Conservation (phyloP, 2,329 filamentous ascomycete genomes). For the Didymella pomorum region DNA sequence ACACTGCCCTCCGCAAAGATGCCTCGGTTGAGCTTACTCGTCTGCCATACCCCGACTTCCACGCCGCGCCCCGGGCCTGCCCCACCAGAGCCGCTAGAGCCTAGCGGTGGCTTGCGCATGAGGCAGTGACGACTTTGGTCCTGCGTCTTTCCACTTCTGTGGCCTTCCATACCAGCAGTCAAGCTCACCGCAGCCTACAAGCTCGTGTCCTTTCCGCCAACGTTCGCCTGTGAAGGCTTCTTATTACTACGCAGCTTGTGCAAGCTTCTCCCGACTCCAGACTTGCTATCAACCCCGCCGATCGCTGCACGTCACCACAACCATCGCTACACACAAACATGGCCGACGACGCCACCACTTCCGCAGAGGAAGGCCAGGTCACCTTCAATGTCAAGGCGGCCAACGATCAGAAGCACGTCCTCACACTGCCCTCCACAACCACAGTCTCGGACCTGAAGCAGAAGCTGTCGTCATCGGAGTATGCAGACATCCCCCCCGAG, state of each 20-base stretch:
- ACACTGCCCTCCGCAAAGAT: slow-evolving; percentile 18
- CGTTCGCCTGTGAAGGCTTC: slow-evolving; percentile 5
- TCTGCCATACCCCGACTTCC: slow-evolving; percentile 22
- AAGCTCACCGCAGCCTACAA: slow-evolving; percentile 17
- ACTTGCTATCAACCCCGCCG: slow-evolving; percentile 8
- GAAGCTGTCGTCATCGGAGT: slow-evolving; percentile 81
- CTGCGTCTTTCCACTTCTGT: slow-evolving; percentile 33
- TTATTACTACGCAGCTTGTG: slow-evolving; percentile 16
- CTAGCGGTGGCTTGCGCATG: slow-evolving; percentile 18
- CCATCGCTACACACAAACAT: slow-evolving; percentile 53
- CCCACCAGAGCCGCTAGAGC: slow-evolving; percentile 27
- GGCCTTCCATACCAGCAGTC: slow-evolving; percentile 38
- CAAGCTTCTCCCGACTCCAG: neutral
- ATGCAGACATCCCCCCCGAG: slow-evolving; percentile 85
- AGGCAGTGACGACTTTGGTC: slow-evolving; percentile 29
- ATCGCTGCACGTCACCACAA: slow-evolving; percentile 6
- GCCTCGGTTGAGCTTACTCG: slow-evolving; percentile 29
- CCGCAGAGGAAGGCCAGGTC: slow-evolving; percentile 74
- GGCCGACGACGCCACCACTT: slow-evolving; percentile 67
- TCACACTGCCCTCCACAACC: slow-evolving; percentile 80
- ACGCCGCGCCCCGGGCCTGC: slow-evolving; percentile 11
- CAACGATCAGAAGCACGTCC: slow-evolving; percentile 81
- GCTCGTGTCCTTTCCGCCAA: slow-evolving; percentile 6
- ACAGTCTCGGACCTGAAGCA: slow-evolving; percentile 87
- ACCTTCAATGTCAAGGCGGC: slow-evolving; percentile 99